Percentiles rank a stretch among this genome's conserved stretches.
phyloP scores from a whole-genome alignment of 2,329 filamentous ascomycete species.

The Septoria petroselini region DNA sequence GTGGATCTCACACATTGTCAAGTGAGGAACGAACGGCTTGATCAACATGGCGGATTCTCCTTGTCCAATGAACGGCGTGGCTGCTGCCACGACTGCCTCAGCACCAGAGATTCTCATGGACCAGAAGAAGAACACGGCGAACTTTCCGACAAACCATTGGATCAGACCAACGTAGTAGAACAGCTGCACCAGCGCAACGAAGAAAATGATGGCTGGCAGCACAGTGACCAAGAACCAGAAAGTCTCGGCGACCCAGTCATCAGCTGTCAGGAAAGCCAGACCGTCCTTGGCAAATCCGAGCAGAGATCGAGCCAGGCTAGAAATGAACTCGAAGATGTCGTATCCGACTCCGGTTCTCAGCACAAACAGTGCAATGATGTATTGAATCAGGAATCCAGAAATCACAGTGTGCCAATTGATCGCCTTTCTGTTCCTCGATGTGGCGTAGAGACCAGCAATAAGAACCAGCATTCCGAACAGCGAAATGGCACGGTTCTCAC shows the following conservation, averaged over 20 bases:
- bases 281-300: conserved; percentile 74
- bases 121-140: conserved; percentile 91
- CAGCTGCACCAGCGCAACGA: conserved; percentile 86
- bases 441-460: conserved; percentile 63
- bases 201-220: conserved; percentile 92
- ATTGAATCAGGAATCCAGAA: conserved; percentile 83
- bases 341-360: conserved; percentile 74
- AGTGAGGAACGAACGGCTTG: conserved; percentile 76
- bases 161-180: conserved; percentile 76
- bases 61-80: conserved; percentile 90
- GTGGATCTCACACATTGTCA: conserved; percentile 84
- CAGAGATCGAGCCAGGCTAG: conserved; percentile 67
- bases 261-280: conserved; percentile 65
- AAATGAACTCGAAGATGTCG: conserved; percentile 90
- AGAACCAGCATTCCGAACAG: conserved; percentile 74
- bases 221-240: conserved; percentile 73
- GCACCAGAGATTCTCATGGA: conserved; percentile 80
- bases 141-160: conserved; percentile 87
- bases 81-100: conserved; percentile 89
- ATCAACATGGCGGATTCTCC: conserved; percentile 93
- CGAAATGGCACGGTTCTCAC: conserved; percentile 74
- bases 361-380: conserved; percentile 84
- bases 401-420: conserved; percentile 59
- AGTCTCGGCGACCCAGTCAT: conserved; percentile 41
- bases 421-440: conserved; percentile 65